phyloP scores from a whole-genome alignment of 129 eudicot species.

The Helichrysum umbraculigerum region DNA sequence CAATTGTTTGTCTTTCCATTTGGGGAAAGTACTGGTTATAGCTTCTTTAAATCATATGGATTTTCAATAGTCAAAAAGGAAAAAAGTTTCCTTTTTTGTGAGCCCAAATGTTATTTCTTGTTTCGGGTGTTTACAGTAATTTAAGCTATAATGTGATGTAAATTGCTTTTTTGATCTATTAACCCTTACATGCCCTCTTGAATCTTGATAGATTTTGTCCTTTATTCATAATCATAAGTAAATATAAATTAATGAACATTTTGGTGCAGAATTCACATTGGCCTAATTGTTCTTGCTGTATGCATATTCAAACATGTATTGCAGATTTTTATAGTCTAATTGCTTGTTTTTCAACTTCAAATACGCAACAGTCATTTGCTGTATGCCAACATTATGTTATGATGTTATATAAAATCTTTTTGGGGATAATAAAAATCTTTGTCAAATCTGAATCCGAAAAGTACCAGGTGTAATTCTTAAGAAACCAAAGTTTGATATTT shows the following conservation, averaged over 20 bases:
- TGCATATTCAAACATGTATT: background rate
- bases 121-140: conserved; percentile 24
- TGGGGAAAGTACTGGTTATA: conserved; percentile 22
- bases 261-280: background rate
- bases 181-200: background rate
- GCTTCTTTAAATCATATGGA: conserved; percentile 17
- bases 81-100: background rate
- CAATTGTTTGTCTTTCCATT: conserved; percentile 33
- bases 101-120: background rate
- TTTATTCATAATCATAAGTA: background rate
- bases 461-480: background rate
- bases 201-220: conserved; percentile 17
- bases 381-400: conserved; percentile 19
- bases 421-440: background rate
- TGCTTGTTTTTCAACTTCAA: conserved; percentile 6
- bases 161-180: background rate
- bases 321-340: background rate
- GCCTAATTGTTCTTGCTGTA: background rate
- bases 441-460: background rate
- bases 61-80: conserved; percentile 5
- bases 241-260: background rate
- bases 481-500: background rate
- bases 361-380: background rate
- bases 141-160: conserved; percentile 8
- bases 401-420: background rate